Evolutionary conservation across 371 early-diverging fungal genomes (phyloP).

Genomic region (Blastocladiella emersonii): DNA sequence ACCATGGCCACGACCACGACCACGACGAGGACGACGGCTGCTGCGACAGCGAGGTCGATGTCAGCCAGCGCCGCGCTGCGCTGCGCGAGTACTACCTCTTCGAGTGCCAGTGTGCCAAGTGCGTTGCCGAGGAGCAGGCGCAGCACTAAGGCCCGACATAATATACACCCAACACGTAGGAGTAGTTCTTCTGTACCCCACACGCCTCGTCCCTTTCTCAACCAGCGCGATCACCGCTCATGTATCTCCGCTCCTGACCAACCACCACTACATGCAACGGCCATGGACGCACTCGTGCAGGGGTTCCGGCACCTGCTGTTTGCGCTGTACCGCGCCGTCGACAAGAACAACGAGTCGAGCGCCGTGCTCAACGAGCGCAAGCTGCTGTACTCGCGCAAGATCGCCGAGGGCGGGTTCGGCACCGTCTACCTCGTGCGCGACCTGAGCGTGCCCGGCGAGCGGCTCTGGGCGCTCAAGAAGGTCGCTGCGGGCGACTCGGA

Average conservation of each 20-base stretch:
- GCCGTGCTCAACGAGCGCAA: not conserved
- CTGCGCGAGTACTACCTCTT: conserved; percentile 9
- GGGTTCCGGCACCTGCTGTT: not conserved
- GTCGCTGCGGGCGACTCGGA: not conserved
- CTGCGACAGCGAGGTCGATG: not conserved
- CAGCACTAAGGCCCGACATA: no score
- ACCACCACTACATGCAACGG: no score
- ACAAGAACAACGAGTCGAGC: not conserved
- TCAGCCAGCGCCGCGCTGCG: not conserved
- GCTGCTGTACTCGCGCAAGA: not conserved
- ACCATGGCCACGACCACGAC: not conserved
- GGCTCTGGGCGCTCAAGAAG: not conserved
- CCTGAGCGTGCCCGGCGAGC: not conserved
- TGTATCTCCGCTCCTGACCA: no score
- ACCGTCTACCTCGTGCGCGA: not conserved
- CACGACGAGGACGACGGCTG: not conserved
- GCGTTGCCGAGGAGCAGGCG: conserved; percentile 4
- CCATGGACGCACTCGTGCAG: not conserved
- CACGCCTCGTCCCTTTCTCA: no score
- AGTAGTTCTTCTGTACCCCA: no score
- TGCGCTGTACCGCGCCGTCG: not conserved
- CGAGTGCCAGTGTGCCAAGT: conserved; percentile 8
- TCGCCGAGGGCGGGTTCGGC: not conserved
- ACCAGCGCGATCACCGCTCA: no score
- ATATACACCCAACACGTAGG: no score